Conservation (phyloP, 768 basidiomycete genomes). For the Suillus sp. region DNA sequence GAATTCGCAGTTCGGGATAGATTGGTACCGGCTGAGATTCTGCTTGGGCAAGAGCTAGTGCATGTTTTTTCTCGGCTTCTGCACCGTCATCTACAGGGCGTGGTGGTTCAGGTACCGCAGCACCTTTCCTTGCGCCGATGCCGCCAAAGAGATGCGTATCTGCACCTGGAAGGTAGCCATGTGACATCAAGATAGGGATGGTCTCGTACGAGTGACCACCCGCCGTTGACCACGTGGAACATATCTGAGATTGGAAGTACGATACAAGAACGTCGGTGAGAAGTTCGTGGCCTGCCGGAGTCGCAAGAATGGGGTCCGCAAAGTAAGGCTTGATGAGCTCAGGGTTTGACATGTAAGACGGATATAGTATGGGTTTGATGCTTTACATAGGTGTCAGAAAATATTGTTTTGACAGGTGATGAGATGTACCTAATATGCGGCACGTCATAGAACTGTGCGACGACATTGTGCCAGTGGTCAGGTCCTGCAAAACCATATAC, state of each 20-base stretch:
- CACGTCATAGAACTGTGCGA: conserved; percentile 97
- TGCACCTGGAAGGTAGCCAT: conserved; percentile 35
- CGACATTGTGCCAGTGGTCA: conserved; percentile 85
- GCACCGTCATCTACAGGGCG: conserved; percentile 34
- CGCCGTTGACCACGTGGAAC: conserved; percentile 78
- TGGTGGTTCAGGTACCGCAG: conserved; percentile 49
- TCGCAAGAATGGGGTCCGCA: conserved; percentile 83
- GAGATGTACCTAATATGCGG: conserved; percentile 73
- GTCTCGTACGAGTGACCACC: conserved; percentile 68
- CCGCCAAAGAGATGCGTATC: conserved; percentile 78
- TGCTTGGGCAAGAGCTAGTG: conserved; percentile 11
- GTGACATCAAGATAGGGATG: conserved; percentile 44
- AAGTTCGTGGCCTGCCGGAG: conserved; percentile 75
- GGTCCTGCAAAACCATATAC: conserved; percentile 85
- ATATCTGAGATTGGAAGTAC: conserved; percentile 90
- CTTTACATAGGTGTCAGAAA: conserved; percentile 36
- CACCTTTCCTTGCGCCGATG: conserved; percentile 80
- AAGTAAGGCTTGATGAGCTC: conserved; percentile 69
- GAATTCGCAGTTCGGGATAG: conserved; percentile 50
- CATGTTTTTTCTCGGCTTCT: conserved; percentile 32
- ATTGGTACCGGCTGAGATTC: conserved; percentile 24
- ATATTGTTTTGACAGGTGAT: not conserved
- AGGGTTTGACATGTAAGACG: conserved; percentile 78
- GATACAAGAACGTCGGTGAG: conserved; percentile 90
- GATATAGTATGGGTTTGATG: conserved; percentile 80